Conservation (phyloP, 768 basidiomycete genomes). For the Tylopilus subfusipes region DNA sequence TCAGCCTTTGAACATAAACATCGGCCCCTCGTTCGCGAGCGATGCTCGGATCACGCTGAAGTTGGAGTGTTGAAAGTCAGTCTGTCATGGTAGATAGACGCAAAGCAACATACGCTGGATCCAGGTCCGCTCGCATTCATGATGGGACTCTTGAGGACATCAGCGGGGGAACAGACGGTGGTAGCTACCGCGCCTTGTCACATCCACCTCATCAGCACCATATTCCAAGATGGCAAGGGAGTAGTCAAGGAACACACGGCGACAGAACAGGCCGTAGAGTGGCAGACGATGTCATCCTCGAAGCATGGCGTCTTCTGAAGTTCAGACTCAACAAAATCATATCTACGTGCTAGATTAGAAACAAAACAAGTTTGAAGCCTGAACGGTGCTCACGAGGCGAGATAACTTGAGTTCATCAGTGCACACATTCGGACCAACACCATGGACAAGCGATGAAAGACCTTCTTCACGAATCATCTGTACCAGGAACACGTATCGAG, state of each 20-base stretch:
- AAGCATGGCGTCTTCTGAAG: constrained; percentile 69
- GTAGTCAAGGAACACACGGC: constrained; percentile 48
- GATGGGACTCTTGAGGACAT: constrained; percentile 84
- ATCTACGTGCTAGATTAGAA: constrained; percentile 40
- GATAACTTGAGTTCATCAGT: constrained; percentile 89
- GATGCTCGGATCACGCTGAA: constrained; percentile 64
- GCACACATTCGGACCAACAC: constrained; percentile 82
- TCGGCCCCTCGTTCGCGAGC: constrained; percentile 69
- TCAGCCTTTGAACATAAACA: constrained; percentile 96
- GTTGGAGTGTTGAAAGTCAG: background rate
- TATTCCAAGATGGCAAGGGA: too few relatives aligned
- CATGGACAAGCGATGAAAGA: constrained; percentile 66
- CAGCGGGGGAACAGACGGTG: constrained; percentile 84
- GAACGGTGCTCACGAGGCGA: constrained; percentile 65
- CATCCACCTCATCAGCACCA: too few relatives aligned
- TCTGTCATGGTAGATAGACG: background rate
- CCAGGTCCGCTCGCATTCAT: constrained; percentile 88
- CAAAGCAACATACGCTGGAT: constrained; percentile 52
- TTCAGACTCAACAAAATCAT: constrained; percentile 89
- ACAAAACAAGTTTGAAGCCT: background rate
- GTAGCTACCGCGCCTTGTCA: constrained; percentile 80
- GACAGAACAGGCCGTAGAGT: constrained; percentile 83
- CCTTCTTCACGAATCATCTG: constrained; percentile 91
- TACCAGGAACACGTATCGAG: background rate
- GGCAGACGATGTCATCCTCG: constrained; percentile 76